A percentile compares a stretch with the other conserved stretches of the same genome.
phyloP scores from a whole-genome alignment of 345 rosid species.

The Cardamine chenopodiifolia region DNA sequence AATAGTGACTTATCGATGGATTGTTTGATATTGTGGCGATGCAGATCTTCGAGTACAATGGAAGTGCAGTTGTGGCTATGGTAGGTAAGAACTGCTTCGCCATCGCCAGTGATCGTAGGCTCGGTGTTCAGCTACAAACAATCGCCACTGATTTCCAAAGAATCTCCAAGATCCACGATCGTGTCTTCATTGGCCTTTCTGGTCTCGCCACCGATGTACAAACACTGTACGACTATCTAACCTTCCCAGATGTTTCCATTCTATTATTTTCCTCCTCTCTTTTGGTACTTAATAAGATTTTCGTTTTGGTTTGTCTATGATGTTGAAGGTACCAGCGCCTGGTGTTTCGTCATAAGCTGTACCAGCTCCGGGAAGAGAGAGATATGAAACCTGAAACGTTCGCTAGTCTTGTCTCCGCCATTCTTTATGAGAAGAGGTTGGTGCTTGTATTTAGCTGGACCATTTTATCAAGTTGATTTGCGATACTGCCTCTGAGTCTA shows the following conservation, averaged over 20 bases:
- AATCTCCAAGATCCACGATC: conserved; percentile 82
- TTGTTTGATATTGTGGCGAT: conserved; percentile 7
- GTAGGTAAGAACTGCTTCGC: conserved; percentile 99
- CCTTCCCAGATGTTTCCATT: not conserved
- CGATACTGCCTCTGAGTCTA: not conserved
- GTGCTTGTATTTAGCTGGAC: not conserved
- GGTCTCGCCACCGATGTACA: conserved; percentile 96
- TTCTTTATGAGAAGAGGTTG: conserved; percentile 95
- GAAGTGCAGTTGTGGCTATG: conserved; percentile 98
- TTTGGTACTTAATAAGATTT: not conserved
- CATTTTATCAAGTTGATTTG: conserved; percentile 4
- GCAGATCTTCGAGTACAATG: conserved; percentile 98
- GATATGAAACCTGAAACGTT: conserved; percentile 99
- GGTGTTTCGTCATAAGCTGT: conserved; percentile 84
- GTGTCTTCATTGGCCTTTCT: conserved; percentile 82
- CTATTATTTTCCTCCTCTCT: not conserved
- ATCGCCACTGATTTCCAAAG: conserved; percentile 94
- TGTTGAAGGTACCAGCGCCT: conserved; percentile 82
- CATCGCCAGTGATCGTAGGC: conserved; percentile 91
- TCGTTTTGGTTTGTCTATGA: conserved; percentile 19
- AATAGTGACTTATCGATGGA: not conserved
- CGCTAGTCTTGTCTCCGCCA: conserved; percentile 90
- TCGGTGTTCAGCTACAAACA: conserved; percentile 94
- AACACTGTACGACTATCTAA: conserved; percentile 58
- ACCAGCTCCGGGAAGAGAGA: conserved; percentile 93